Evolutionary conservation across 1,284 basidiomycete genomes (phyloP).

Genomic region (Apiotrichum gamsii): DNA sequence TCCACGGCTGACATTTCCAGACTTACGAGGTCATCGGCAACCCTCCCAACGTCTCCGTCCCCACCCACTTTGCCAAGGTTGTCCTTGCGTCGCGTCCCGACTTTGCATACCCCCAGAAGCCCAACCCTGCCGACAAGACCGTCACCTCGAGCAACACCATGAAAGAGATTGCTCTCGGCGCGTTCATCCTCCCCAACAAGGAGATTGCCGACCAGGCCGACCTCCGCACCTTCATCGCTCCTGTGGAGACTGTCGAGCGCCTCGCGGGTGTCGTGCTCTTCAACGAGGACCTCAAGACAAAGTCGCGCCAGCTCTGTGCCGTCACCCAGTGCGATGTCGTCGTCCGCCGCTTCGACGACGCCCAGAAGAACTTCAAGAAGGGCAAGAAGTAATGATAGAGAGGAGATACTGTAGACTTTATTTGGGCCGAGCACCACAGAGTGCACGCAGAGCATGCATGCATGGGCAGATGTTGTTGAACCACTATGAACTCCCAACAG

Average conservation of each 20-base stretch:
- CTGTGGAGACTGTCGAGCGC: conserved; percentile 85
- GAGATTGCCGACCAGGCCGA: conserved; percentile 77
- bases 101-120: conserved; percentile 63
- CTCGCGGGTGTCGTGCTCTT: conserved; percentile 85
- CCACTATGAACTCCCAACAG: too few species aligned
- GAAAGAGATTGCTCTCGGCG: conserved; percentile 73
- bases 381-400: not conserved
- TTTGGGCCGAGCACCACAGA: too few species aligned
- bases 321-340: conserved; percentile 77
- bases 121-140: conserved; percentile 20
- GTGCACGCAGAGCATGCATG: too few species aligned
- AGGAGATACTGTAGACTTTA: too few species aligned
- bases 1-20: conserved; percentile 50
- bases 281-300: conserved; percentile 70
- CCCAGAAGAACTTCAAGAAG: conserved; percentile 54
- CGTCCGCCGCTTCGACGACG: conserved; percentile 80
- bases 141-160: conserved; percentile 42
- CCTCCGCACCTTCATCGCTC: conserved; percentile 70
- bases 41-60: conserved; percentile 83
- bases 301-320: conserved; percentile 82
- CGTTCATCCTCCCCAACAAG: conserved; percentile 90
- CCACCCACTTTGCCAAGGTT: conserved; percentile 98
- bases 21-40: conserved; percentile 89
- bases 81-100: conserved; percentile 71
- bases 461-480: too few species aligned